These are phyloP conservation scores for Oryza nivara DNA, from an alignment of 176 grass and related monocot genomes.

Conservation along the genomic window DNA sequence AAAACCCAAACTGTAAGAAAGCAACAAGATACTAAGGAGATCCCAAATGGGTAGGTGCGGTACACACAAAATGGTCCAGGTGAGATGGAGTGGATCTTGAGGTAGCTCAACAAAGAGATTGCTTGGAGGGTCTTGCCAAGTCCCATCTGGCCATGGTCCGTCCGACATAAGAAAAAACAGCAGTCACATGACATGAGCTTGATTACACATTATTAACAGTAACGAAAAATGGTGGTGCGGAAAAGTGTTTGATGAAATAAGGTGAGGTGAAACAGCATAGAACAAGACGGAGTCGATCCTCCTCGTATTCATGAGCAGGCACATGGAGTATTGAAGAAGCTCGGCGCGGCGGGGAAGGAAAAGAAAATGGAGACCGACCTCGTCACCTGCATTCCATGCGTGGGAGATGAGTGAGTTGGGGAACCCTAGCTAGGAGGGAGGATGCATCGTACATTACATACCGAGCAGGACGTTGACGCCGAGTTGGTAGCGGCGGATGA, in stretches of 20 bases:
- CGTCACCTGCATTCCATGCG: neutral
- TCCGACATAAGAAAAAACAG: neutral
- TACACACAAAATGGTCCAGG: conserved; percentile 75
- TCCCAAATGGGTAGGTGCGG: conserved; percentile 30
- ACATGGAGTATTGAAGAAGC: neutral
- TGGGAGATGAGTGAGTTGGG: neutral
- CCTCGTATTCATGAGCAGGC: neutral
- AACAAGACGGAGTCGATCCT: too few relatives aligned
- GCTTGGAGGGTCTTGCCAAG: conserved; percentile 94
- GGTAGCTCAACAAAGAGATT: conserved; percentile 82
- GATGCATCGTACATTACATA: neutral
- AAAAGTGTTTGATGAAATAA: neutral
- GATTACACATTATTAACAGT: neutral
- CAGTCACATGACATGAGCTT: neutral
- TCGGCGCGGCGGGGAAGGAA: too few relatives aligned
- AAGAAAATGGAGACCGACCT: neutral
- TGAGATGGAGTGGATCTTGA: conserved; percentile 60
- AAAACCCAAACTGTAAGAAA: conserved; percentile 30
- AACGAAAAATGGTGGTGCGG: neutral
- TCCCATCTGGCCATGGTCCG: conserved; percentile 68
- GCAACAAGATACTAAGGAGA: neutral
- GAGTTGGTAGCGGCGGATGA: conserved; percentile 74
- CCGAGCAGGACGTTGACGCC: conserved; percentile 90
- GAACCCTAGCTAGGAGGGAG: too few relatives aligned
- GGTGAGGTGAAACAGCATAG: neutral